These are phyloP conservation scores for Cudoniella acicularis DNA, from an alignment of 495 filamentous ascomycete genomes.

Conservation along the genomic window DNA sequence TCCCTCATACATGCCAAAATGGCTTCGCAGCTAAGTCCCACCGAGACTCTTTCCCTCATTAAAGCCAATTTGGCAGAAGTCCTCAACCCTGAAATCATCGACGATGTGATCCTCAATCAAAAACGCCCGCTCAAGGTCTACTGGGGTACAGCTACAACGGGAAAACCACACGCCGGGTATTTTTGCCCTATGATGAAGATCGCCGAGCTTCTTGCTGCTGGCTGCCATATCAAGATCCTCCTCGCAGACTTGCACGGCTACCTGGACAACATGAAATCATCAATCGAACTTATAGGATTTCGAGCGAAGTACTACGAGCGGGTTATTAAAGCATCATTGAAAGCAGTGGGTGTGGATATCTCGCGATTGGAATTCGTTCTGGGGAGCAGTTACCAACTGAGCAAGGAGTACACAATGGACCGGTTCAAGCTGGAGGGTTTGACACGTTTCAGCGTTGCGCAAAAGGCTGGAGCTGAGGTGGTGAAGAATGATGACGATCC, in stretches of 20 bases:
- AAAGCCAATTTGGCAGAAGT: constrained; percentile 77
- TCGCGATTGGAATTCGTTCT: constrained; percentile 80
- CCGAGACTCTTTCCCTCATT: constrained; percentile 63
- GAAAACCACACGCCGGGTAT: constrained; percentile 78
- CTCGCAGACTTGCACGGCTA: constrained; percentile 80
- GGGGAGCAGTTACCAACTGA: constrained; percentile 79
- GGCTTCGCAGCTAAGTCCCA: constrained; percentile 18
- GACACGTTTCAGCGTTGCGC: constrained; percentile 64
- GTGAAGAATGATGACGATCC: constrained; percentile 83
- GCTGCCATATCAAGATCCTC: constrained; percentile 75
- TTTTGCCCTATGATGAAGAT: constrained; percentile 84
- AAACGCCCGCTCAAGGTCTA: constrained; percentile 73
- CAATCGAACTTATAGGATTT: constrained; percentile 79
- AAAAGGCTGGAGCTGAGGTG: constrained; percentile 86
- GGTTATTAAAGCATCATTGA: constrained; percentile 61
- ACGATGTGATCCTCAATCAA: constrained; percentile 65
- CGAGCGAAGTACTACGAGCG: constrained; percentile 70
- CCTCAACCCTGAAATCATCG: constrained; percentile 81
- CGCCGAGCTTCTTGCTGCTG: constrained; percentile 80
- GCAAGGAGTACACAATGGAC: constrained; percentile 68
- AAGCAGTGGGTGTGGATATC: constrained; percentile 68
- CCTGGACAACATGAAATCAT: constrained; percentile 81
- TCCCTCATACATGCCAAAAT: constrained; percentile 61
- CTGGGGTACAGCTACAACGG: constrained; percentile 63
- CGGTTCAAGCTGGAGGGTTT: constrained; percentile 59